Conservation (phyloP, 257 asterid species). For the Euphrasia confusa region DNA sequence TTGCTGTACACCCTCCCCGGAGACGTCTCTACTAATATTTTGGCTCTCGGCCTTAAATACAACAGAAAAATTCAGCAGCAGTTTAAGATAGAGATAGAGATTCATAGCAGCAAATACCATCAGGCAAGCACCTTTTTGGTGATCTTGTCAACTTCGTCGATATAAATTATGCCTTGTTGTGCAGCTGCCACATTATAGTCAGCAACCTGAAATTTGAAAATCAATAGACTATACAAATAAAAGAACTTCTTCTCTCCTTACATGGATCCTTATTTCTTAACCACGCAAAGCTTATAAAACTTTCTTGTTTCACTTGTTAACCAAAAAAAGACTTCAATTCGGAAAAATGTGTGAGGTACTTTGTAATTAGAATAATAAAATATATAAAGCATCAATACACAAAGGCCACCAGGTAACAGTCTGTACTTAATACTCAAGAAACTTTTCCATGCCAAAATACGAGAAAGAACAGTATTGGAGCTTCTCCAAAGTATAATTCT, state of each 20-base stretch:
- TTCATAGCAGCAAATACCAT: background rate
- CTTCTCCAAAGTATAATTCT: background rate
- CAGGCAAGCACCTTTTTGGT: slow-evolving; percentile 56
- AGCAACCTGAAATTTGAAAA: slow-evolving; percentile 48
- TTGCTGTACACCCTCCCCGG: slow-evolving; percentile 93
- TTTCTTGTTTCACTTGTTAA: background rate
- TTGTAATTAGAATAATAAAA: no score
- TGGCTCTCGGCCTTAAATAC: slow-evolving; percentile 67
- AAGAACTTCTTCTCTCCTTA: no score
- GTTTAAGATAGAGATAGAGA: background rate
- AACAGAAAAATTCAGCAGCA: background rate
- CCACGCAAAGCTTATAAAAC: background rate
- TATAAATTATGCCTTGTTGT: slow-evolving; percentile 85
- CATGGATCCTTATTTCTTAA: background rate
- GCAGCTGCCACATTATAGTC: slow-evolving; percentile 85
- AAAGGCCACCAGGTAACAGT: background rate
- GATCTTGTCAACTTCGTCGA: slow-evolving; percentile 88
- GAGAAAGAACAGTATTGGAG: background rate
- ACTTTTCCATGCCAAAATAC: background rate
- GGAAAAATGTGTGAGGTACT: background rate
- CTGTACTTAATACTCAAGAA: background rate
- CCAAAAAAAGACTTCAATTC: background rate
- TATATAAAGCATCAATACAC: background rate
- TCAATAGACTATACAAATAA: background rate
- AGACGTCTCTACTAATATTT: slow-evolving; percentile 83